Evolutionary conservation across 2,329 filamentous ascomycete genomes (phyloP), one percentile per base, ranked within the genome.

Genomic region (Capronia epimyces): DNA sequence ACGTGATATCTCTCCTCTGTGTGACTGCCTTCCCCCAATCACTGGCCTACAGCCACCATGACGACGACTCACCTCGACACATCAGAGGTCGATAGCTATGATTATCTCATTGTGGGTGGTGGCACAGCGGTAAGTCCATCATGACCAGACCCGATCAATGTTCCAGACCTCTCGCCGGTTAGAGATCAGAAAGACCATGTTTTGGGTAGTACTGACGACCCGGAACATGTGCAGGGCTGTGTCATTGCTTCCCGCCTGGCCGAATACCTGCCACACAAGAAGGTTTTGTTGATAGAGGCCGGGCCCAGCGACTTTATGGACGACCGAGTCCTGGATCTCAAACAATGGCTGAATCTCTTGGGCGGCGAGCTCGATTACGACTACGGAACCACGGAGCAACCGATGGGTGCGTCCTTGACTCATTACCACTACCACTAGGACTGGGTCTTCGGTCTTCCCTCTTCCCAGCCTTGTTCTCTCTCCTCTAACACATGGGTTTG

Each of bases 311-410:
- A 95, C 69, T 93, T 84, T 71, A 86, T 86, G 75, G 86, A 95
- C 69, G 85, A 93, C 69, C 82, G 87, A 50, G 89, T 95, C 40
- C 78, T 95, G 44, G 83, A 91, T 62, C 78, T 95, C 61, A 89
- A 89, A 65, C 83, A 94, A 70, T 95, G 89, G 89, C 76, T 95
- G 58, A 82, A 78, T 58, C 76, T 95, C 44, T 81, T 95, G 22
- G 89, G 89, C 58, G 87, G 88, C 64, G 83, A 95, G 65, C 79
- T 95, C 55, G 89, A 95, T 72, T 95, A 91, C 70, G 89, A 95
- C 71, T 95, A 95, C 71, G 81, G 81, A 64, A 95, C 89, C 27
- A 88, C 83, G 42, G 88, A 94, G 71, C 89, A 95, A 74, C 89
- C 89, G 58, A 93, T 82, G 73, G 79, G 78, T 79, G 72, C 63